Evolutionary conservation across 345 rosid genomes (phyloP), one percentile per base, ranked within the genome.

Genomic region (Euphorbia lathyris): DNA sequence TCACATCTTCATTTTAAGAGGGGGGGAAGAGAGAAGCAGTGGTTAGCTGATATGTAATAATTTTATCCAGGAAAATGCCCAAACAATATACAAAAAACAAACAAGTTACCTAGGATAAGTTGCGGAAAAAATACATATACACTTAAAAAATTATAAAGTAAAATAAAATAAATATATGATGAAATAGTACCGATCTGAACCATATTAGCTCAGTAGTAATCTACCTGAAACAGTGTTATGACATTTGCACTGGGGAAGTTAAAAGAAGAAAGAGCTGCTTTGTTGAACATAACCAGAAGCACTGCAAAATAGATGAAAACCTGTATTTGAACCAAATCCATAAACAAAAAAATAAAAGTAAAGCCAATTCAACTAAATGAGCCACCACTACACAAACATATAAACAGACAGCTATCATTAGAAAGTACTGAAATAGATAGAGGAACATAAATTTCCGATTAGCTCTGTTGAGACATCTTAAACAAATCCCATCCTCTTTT

Each of bases 181-280:
- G 10, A 58, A 47, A 57, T 32, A 16, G 48, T 16, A 51, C 38
- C 22, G 3, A 32, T 47, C 2, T n/a, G 25, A 34, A 7, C 25
- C 32, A 9, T 66, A 7, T 55, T 42, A 23, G 16, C 7, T 25
- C 20, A 23, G 10, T 2, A 69, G 66, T 71, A 7, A 42, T 56
- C 58, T 71, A 92, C 99, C 98, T 96, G 99, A 63, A 86, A 84
- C 59, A 96, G 83, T 42, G 99, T 96, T 76, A 96, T 85, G 43
- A 89, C 90, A 82, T 92, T 92, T 14, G 90, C 99, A 68, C 85
- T 87, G 0, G 98, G 98, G 80, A 96, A 96, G 22, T 67, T 82
- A 69, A 86, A 96, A 36, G 99, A 87, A 67, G 99, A 96, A 64
- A 96, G 96, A 69, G 98, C 99, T 32, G 99, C 99, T 87, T 92